Percentiles rank a stretch among this genome's conserved stretches.
Evolutionary conservation across 2,329 filamentous ascomycete species (phyloP).

Genomic region (Botryotinia calthae): DNA sequence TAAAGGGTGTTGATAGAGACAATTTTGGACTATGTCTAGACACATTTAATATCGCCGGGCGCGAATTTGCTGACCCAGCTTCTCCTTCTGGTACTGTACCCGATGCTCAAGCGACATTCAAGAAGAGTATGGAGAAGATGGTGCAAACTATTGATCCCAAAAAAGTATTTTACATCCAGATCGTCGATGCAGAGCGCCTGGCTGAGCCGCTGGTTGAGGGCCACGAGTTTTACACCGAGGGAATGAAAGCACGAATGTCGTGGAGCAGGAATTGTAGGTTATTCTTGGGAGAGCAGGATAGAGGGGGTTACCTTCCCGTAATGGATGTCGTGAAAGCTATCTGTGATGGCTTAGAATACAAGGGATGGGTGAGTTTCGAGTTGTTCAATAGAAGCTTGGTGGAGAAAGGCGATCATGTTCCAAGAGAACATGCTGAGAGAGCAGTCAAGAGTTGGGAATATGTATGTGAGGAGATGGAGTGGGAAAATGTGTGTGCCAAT

Average conservation of each 20-base stretch:
- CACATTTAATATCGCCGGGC: constrained; percentile 73
- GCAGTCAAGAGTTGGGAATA: constrained; percentile 49
- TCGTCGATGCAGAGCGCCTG: constrained; percentile 70
- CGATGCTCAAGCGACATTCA: constrained; percentile 45
- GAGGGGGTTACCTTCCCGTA: constrained; percentile 60
- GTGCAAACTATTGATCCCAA: constrained; percentile 30
- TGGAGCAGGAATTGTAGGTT: constrained; percentile 76
- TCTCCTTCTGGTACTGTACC: constrained; percentile 36
- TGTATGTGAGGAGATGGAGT: constrained; percentile 12
- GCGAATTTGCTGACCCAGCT: constrained; percentile 68
- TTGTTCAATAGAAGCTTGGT: constrained; percentile 44
- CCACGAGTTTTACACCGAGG: constrained; percentile 57
- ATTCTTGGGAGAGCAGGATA: constrained; percentile 47
- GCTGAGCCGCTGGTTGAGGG: constrained; percentile 52
- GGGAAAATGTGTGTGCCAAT: constrained; percentile 7
- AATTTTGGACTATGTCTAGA: constrained; percentile 79
- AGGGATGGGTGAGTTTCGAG: constrained; percentile 59
- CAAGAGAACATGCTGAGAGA: constrained; percentile 51
- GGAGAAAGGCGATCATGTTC: constrained; percentile 47
- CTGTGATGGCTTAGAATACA: constrained; percentile 53
- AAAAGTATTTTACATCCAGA: constrained; percentile 69
- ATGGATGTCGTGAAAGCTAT: constrained; percentile 52
- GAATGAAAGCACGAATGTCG: constrained; percentile 66
- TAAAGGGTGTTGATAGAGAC: constrained; percentile 59
- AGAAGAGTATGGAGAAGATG: constrained; percentile 36